Evolutionary conservation across 2,329 filamentous ascomycete species (phyloP).

Genomic region (Fusarium zealandicum): DNA sequence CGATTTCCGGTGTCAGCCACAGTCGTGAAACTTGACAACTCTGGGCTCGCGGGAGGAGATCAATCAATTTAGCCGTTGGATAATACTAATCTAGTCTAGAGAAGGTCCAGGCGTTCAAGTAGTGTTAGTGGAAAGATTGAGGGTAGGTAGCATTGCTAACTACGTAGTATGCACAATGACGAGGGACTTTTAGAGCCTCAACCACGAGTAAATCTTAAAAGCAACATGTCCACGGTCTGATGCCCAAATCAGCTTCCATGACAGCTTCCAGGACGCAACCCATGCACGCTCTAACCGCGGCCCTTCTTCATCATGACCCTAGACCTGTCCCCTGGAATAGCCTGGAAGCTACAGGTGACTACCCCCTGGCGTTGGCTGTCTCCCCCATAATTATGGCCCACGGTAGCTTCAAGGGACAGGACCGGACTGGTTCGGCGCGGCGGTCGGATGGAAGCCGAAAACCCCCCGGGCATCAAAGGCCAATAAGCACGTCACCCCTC

Average conservation of each 20-base stretch:
- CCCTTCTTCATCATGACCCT: neutral
- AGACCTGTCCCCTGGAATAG: neutral
- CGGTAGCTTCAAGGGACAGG: conserved; percentile 25
- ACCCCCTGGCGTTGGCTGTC: neutral
- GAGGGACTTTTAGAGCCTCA: neutral
- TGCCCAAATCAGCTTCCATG: neutral
- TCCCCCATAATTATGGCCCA: conserved; percentile 22
- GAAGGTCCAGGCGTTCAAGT: too few relatives aligned
- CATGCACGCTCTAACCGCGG: too few relatives aligned
- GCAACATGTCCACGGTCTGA: neutral
- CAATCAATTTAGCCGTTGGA: conserved; percentile 18
- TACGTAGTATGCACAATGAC: conserved; percentile 23
- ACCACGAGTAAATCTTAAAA: too few relatives aligned
- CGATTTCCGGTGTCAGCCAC: conserved; percentile 24
- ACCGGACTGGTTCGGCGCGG: conserved; percentile 28
- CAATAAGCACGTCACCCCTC: conserved; percentile 38
- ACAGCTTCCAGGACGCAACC: neutral
- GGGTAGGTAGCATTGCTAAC: neutral
- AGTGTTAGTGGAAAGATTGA: neutral
- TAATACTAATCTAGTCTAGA: too few relatives aligned
- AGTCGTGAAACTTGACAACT: conserved; percentile 16
- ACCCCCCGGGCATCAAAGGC: conserved; percentile 19
- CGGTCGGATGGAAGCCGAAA: conserved; percentile 38
- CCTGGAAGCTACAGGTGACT: neutral
- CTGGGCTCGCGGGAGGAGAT: conserved; percentile 12